Conservation (phyloP, 2,329 filamentous ascomycete species). For the Scedosporium aurantiacum region DNA sequence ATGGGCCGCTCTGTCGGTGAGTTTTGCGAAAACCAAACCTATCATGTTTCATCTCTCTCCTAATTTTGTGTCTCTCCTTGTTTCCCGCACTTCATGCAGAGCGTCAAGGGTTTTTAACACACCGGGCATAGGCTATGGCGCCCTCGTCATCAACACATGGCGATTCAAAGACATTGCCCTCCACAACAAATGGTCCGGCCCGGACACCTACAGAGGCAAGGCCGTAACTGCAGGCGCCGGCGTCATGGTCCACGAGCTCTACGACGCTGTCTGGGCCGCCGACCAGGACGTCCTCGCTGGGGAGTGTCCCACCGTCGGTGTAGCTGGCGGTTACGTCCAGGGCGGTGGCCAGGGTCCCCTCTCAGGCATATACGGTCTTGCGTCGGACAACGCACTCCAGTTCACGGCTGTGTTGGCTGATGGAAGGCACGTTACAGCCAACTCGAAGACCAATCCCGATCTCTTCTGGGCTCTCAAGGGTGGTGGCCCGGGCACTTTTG, state of each 20-base stretch:
- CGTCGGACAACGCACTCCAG: slow-evolving; percentile 45
- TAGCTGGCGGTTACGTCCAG: slow-evolving; percentile 48
- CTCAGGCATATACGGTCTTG: slow-evolving; percentile 40
- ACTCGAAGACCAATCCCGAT: slow-evolving; percentile 35
- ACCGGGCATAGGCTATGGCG: slow-evolving; percentile 16
- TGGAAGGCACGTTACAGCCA: slow-evolving; percentile 36
- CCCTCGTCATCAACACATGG: slow-evolving; percentile 27
- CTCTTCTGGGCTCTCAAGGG: slow-evolving; percentile 54
- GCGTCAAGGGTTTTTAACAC: too few relatives aligned
- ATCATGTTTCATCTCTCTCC: too few relatives aligned
- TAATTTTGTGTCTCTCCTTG: too few relatives aligned
- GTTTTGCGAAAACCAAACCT: background rate
- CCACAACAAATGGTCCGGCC: slow-evolving; percentile 13
- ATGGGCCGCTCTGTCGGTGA: slow-evolving; percentile 5
- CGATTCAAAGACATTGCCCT: slow-evolving; percentile 22
- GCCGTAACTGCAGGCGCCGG: slow-evolving; percentile 47
- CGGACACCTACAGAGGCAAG: slow-evolving; percentile 24
- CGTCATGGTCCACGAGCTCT: slow-evolving; percentile 40
- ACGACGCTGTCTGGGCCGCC: slow-evolving; percentile 33
- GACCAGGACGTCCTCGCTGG: slow-evolving; percentile 41
- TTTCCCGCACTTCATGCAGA: too few relatives aligned
- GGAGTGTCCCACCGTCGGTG: slow-evolving; percentile 42
- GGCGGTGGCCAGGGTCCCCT: slow-evolving; percentile 49
- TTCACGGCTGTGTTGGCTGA: slow-evolving; percentile 42
- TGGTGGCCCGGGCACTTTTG: slow-evolving; percentile 49